Evolutionary conservation across 345 rosid genomes (phyloP), one percentile per base, ranked within the genome.

Genomic region (Eucalyptus polyanthemos): DNA sequence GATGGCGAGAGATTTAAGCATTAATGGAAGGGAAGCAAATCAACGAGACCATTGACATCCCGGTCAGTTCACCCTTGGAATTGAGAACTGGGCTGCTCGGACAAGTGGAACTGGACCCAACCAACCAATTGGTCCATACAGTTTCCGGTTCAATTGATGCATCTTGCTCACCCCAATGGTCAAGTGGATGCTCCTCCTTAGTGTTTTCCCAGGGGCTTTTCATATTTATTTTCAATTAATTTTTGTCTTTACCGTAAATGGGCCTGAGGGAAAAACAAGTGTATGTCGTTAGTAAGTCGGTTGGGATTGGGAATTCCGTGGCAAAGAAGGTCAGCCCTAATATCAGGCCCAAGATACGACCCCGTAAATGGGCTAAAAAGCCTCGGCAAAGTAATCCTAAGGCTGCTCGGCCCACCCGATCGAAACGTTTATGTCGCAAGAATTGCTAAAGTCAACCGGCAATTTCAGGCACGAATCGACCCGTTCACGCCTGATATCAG

Each of bases 91-190:
- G 58, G 1, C 0, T 53, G 58, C 25, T 53, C 0, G 0, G 5
- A 53, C 11, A 53, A 1, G 58, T 53, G 11, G 58, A 53, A 8
- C 1, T 53, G 58, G 58, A 53, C 24, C 25, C 58, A 53, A 19
- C 58, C 11, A 0, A 53, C 5, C 2, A 1, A 53, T 53, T 53
- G 25, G 24, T 53, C 24, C 1, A 0, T 0, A 53, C 0, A 10
- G 58, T 53, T 53, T 53, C 0, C 0, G 2, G 24, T 53, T 53
- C 5, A 19, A 0, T 53, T 0, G 0, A 53, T 53, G 4, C 58
- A 19, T 53, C 10, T 53, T 53, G 58, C 58, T 53, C 58, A 53
- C 10, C 10, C 56, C 24, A 7, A 19, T 53, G 58, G 58, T 4
- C 69, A 29, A 29, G 69, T 62, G 69, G n/a, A 13, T 14, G 69